These are phyloP conservation scores for Trametes pubescens DNA, from an alignment of 1,284 basidiomycete genomes.

Conservation along the genomic window DNA sequence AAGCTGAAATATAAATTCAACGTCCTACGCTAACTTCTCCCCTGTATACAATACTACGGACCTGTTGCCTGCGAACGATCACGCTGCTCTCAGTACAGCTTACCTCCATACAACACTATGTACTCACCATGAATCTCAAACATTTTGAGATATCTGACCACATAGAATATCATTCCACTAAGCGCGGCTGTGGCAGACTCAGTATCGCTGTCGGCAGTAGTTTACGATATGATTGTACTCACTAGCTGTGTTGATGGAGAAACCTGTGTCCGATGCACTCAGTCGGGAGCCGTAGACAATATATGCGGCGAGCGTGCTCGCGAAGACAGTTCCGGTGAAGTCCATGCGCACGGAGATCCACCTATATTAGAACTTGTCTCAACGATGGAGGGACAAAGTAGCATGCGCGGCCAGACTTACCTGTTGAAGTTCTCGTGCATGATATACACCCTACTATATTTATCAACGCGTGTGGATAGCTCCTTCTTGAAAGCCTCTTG, in stretches of 20 bases:
- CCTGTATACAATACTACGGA: conserved; percentile 18
- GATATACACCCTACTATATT: conserved; percentile 53
- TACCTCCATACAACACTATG: background rate
- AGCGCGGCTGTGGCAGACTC: conserved; percentile 50
- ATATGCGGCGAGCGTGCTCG: conserved; percentile 59
- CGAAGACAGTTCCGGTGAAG: conserved; percentile 56
- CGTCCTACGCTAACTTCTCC: background rate
- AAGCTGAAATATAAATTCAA: conserved; percentile 20
- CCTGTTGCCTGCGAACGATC: conserved; percentile 47
- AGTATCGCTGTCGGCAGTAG: background rate
- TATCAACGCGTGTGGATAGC: conserved; percentile 56
- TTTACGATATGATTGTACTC: conserved; percentile 5
- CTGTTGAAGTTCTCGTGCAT: conserved; percentile 64
- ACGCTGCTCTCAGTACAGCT: background rate
- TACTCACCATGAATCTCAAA: conserved; percentile 56
- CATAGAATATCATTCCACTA: conserved; percentile 58
- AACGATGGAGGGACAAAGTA: too few relatives aligned
- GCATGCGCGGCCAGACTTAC: conserved; percentile 34
- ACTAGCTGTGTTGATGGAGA: conserved; percentile 60
- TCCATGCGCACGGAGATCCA: conserved; percentile 48
- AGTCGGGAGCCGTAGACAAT: conserved; percentile 53
- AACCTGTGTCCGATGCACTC: conserved; percentile 55
- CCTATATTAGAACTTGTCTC: conserved; percentile 3
- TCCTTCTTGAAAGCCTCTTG: conserved; percentile 56
- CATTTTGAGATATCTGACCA: conserved; percentile 60